Percentiles rank a stretch among this genome's conserved stretches.
phyloP scores from a whole-genome alignment of 768 basidiomycete species.

The Termitomyces sp. region DNA sequence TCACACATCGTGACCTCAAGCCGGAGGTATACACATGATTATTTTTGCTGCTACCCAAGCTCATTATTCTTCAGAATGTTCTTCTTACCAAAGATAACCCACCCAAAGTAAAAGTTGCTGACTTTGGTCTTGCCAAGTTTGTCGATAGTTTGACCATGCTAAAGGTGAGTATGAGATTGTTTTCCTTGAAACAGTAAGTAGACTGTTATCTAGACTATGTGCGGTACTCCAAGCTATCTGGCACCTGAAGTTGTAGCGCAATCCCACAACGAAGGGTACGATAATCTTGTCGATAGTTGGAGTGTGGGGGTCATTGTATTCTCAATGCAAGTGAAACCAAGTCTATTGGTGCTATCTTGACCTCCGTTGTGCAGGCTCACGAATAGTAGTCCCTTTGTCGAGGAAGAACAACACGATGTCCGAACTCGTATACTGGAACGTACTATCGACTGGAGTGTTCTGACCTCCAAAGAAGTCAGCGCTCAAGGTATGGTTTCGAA shows the following conservation, averaged over 20 bases:
- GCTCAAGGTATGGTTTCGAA: conserved; percentile 35
- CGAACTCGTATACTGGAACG: conserved; percentile 55
- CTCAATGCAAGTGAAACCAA: conserved; percentile 52
- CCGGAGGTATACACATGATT: conserved; percentile 51
- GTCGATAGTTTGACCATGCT: conserved; percentile 75
- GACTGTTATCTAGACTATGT: conserved; percentile 64
- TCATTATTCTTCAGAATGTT: conserved; percentile 51
- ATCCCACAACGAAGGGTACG: conserved; percentile 65
- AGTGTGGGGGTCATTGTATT: conserved; percentile 94
- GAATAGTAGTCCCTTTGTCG: conserved; percentile 74
- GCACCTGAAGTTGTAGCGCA: conserved; percentile 88
- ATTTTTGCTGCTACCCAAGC: neutral
- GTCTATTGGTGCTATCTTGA: neutral
- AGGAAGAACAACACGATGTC: conserved; percentile 61
- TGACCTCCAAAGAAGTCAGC: conserved; percentile 35
- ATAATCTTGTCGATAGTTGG: conserved; percentile 91
- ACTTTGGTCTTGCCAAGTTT: conserved; percentile 95
- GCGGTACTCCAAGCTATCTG: conserved; percentile 92
- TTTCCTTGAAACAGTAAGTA: neutral
- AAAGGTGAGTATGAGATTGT: conserved; percentile 38
- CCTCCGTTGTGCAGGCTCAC: conserved; percentile 49
- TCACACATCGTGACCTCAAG: conserved; percentile 92
- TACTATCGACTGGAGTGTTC: conserved; percentile 53
- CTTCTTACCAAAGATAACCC: conserved; percentile 69
- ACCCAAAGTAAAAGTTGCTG: conserved; percentile 82